Conservation (phyloP, 306 rosid genomes). For the Vachellia collinsii region DNA sequence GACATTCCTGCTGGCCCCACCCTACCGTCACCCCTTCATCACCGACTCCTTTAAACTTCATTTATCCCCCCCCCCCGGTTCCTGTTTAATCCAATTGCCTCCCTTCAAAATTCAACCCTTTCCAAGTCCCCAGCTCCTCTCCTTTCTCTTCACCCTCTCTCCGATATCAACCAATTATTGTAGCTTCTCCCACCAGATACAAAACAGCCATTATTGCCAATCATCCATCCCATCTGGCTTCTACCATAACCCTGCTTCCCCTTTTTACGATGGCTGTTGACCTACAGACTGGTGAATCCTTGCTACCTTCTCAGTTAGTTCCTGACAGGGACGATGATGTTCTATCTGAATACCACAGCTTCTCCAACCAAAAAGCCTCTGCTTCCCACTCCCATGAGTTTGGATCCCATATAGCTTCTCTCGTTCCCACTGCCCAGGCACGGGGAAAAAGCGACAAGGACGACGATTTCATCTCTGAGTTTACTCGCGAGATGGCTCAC, state of each 20-base stretch:
- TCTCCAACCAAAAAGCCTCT: constrained; percentile 14
- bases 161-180: neutral
- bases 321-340: constrained; percentile 26
- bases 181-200: constrained; percentile 3
- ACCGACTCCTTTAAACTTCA: neutral
- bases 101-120: constrained; percentile 6
- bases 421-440: neutral
- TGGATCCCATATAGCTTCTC: constrained; percentile 21
- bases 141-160: neutral
- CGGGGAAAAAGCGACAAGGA: constrained; percentile 18
- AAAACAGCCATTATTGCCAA: constrained; percentile 10
- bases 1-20: constrained; percentile 23
- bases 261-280: constrained; percentile 53
- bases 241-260: neutral
- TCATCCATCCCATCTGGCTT: constrained; percentile 25
- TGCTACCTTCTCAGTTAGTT: constrained; percentile 38
- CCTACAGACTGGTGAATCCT: constrained; percentile 39
- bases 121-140: no score
- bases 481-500: constrained; percentile 63
- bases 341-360: neutral
- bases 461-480: constrained; percentile 61
- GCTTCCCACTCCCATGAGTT: constrained; percentile 2
- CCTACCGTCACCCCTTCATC: neutral
- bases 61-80: neutral
- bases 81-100: neutral